phyloP scores from a whole-genome alignment of 192 early-diverging fungal genomes.

The Linnemannia hyalina region DNA sequence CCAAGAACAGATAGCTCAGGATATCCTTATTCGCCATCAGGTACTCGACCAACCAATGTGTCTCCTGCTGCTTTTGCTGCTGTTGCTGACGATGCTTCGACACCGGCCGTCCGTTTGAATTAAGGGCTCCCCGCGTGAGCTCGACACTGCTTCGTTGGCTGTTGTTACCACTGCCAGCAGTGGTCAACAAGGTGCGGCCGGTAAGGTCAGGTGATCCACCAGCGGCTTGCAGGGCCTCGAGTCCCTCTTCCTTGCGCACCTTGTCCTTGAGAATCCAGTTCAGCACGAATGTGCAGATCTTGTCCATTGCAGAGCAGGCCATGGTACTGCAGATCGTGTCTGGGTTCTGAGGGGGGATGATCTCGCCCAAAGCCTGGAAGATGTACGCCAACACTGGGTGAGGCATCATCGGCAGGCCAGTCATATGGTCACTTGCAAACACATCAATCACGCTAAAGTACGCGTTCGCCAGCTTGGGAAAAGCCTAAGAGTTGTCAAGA shows the following conservation, averaged over 20 bases:
- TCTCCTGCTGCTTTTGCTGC: conserved; percentile 41
- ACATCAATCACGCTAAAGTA: conserved; percentile 79
- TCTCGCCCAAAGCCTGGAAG: conserved; percentile 81
- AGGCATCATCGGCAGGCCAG: conserved; percentile 70
- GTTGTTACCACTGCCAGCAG: conserved; percentile 29
- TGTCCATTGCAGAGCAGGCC: conserved; percentile 80
- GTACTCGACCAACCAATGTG: conserved; percentile 71
- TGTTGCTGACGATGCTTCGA: conserved; percentile 55
- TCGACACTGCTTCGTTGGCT: conserved; percentile 31
- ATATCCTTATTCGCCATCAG: conserved; percentile 71
- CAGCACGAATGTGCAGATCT: conserved; percentile 78
- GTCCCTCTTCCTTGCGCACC: conserved; percentile 38
- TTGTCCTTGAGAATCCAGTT: conserved; percentile 59
- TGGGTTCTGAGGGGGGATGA: conserved; percentile 66
- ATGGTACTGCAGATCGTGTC: conserved; percentile 62
- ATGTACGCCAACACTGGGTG: conserved; percentile 75
- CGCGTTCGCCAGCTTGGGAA: conserved; percentile 69
- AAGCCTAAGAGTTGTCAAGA: conserved; percentile 58
- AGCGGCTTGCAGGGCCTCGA: conserved; percentile 8
- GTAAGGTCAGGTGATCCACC: conserved; percentile 50
- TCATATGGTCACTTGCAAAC: conserved; percentile 75
- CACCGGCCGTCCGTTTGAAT: conserved; percentile 37
- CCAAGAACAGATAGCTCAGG: conserved; percentile 71
- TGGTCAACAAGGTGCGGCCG: conserved; percentile 10
- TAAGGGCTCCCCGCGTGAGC: conserved; percentile 19